Conservation (phyloP, 352 stramenopile genomes). For the Phytophthora pseudosyringae region DNA sequence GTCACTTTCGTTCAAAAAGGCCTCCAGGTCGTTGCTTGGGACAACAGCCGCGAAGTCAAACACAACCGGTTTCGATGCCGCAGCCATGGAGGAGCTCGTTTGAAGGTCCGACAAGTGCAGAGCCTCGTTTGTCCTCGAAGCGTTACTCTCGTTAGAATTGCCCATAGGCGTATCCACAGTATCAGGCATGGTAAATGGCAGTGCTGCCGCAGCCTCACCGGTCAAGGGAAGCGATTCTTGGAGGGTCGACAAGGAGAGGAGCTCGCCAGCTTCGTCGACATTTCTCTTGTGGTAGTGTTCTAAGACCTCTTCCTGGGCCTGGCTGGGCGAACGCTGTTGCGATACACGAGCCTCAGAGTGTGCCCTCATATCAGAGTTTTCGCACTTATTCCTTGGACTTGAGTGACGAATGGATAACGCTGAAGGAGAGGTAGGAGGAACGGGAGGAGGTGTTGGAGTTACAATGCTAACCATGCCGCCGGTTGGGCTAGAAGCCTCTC, state of each 20-base stretch:
- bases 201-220: not conserved
- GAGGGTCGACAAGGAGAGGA: constrained; percentile 27
- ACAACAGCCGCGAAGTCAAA: constrained; percentile 23
- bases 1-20: constrained; percentile 70
- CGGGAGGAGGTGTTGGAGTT: constrained; percentile 6
- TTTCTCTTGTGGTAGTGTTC: constrained; percentile 29
- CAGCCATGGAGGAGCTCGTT: not conserved
- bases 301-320: constrained; percentile 2
- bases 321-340: not conserved
- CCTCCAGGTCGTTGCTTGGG: constrained; percentile 53
- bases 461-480: not conserved
- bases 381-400: constrained; percentile 14
- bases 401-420: constrained; percentile 8
- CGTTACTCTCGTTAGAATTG: constrained; percentile 11
- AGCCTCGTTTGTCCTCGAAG: not conserved
- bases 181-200: not conserved
- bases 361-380: not conserved
- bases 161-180: constrained; percentile 7
- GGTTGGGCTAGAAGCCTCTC: not conserved
- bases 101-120: constrained; percentile 29
- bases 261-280: constrained; percentile 6
- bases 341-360: not conserved
- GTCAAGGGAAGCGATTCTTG: constrained; percentile 31
- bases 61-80: not conserved
- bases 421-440: constrained; percentile 6